phyloP scores from a whole-genome alignment of 108 stramenopile genomes.

The Cyclotella kingstonii region DNA sequence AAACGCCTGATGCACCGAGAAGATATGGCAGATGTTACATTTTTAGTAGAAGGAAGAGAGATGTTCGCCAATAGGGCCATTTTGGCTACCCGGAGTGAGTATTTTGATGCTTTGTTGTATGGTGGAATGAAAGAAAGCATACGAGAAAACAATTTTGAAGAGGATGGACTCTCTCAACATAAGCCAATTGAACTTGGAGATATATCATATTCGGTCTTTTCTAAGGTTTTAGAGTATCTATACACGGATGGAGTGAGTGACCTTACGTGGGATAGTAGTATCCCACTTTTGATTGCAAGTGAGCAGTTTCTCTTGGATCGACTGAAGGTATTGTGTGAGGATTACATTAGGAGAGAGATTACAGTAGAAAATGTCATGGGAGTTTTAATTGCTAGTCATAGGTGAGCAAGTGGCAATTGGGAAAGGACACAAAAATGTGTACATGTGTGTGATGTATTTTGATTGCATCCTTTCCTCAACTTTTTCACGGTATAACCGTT shows the following conservation, averaged over 20 bases:
- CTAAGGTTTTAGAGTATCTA: slow-evolving; percentile 89
- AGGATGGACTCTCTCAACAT: background rate
- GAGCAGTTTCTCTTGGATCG: slow-evolving; percentile 92
- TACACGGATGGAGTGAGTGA: slow-evolving; percentile 89
- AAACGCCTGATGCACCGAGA: slow-evolving; percentile 66
- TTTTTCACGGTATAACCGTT: too few relatives aligned
- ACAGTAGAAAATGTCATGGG: slow-evolving; percentile 76
- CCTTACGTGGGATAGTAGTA: slow-evolving; percentile 71
- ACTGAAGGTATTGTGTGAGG: slow-evolving; percentile 90
- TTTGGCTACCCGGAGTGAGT: slow-evolving; percentile 87
- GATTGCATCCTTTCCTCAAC: background rate
- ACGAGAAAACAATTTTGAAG: slow-evolving; percentile 24
- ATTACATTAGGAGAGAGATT: slow-evolving; percentile 78
- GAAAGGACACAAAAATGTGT: too few relatives aligned
- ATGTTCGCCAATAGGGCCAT: slow-evolving; percentile 91
- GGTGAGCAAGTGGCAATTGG: background rate
- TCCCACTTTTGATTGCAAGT: slow-evolving; percentile 86
- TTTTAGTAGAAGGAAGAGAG: slow-evolving; percentile 86
- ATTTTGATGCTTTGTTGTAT: slow-evolving; percentile 91
- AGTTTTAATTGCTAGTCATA: slow-evolving; percentile 79
- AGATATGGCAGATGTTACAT: slow-evolving; percentile 86
- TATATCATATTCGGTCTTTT: slow-evolving; percentile 82
- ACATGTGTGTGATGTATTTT: background rate
- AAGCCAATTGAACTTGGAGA: slow-evolving; percentile 71
- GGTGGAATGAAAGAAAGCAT: slow-evolving; percentile 85